These are phyloP conservation scores for Ajuga chamaepitys DNA, from an alignment of 257 asterid genomes.

Conservation along the genomic window DNA sequence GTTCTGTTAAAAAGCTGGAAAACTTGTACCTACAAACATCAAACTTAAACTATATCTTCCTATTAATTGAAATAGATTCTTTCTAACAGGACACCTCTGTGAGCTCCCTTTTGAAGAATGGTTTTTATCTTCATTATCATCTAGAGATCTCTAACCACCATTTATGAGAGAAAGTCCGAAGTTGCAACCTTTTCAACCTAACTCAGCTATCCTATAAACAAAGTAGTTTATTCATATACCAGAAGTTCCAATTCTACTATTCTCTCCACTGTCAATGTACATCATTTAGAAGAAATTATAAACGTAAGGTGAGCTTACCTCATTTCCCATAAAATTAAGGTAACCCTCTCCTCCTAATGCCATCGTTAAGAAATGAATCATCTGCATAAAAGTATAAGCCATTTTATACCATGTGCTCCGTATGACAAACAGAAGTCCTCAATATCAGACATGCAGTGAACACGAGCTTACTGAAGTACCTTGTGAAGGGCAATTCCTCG, in stretches of 20 bases:
- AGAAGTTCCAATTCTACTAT: slow-evolving; percentile 9
- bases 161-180: slow-evolving; percentile 1
- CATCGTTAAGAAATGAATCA: slow-evolving; percentile 94
- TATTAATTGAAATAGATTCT: neutral
- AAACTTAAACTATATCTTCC: neutral
- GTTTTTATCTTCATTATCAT: neutral
- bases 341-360: slow-evolving; percentile 98
- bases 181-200: neutral
- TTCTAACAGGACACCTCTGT: neutral
- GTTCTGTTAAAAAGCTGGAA: slow-evolving; percentile 5
- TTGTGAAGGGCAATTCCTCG: slow-evolving; percentile 94
- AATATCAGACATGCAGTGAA: slow-evolving; percentile 1
- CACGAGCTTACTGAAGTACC: slow-evolving; percentile 40
- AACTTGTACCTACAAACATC: neutral
- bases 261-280: neutral
- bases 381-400: slow-evolving; percentile 41
- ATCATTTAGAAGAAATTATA: slow-evolving; percentile 3
- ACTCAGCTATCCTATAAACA: neutral
- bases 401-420: slow-evolving; percentile 10
- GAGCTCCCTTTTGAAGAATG: neutral
- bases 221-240: neutral
- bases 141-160: neutral
- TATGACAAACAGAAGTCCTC: neutral
- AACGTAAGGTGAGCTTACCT: slow-evolving; percentile 41
- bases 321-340: slow-evolving; percentile 98